A percentile compares a stretch with the other conserved stretches of the same genome.
phyloP scores from a whole-genome alignment of 805 yeast species.

The Monosporozyma unispora region DNA sequence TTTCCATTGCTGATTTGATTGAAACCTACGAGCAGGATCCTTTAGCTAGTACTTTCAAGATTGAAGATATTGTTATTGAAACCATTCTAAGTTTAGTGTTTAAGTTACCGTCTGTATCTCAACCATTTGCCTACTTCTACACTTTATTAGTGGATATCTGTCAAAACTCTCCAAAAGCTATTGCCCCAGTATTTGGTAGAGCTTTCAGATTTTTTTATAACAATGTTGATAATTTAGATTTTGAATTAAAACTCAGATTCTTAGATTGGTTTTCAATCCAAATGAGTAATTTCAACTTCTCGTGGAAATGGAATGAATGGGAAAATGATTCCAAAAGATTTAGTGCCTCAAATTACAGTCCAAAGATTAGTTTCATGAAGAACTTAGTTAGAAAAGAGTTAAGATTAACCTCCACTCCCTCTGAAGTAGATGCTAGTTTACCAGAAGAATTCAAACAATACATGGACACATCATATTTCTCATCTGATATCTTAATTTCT shows the following conservation, averaged over 20 bases:
- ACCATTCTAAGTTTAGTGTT: constrained; percentile 69
- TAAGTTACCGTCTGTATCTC: constrained; percentile 58
- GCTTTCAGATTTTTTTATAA: constrained; percentile 77
- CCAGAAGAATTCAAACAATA: constrained; percentile 47
- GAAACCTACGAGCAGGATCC: constrained; percentile 35
- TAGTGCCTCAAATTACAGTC: constrained; percentile 48
- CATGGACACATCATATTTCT: constrained; percentile 36
- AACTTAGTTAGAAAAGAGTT: constrained; percentile 79
- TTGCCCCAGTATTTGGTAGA: constrained; percentile 92
- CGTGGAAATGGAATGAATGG: constrained; percentile 99
- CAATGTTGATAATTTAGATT: constrained; percentile 58
- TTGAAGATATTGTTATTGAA: constrained; percentile 85
- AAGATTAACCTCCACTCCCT: constrained; percentile 60
- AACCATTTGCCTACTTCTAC: constrained; percentile 70
- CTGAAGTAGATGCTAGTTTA: constrained; percentile 62
- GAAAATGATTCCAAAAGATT: constrained; percentile 43
- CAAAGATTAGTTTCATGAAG: constrained; percentile 61
- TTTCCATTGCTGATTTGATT: constrained; percentile 62
- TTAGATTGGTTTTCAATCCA: constrained; percentile 91
- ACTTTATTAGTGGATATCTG: constrained; percentile 82
- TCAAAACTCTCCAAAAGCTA: constrained; percentile 65
- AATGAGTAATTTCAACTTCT: constrained; percentile 84
- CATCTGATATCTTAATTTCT: constrained; percentile 27
- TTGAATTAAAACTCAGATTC: constrained; percentile 62
- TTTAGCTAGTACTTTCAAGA: constrained; percentile 65